These are phyloP conservation scores for Zasmidium citrigriseum DNA, from an alignment of 2,329 filamentous ascomycete genomes.

Conservation along the genomic window DNA sequence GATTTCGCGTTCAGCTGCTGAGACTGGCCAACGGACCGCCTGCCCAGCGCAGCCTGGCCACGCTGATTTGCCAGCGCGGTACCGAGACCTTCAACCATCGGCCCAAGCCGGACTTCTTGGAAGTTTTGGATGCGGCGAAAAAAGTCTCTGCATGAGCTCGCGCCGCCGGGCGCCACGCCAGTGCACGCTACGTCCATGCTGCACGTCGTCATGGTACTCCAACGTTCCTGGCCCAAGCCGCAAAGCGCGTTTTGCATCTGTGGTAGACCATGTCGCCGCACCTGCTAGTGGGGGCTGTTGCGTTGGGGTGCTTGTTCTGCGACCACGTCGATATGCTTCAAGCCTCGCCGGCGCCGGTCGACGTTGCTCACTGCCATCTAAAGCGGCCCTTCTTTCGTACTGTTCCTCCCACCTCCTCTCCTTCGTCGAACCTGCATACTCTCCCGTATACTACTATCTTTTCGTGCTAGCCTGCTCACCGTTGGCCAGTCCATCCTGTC, in stretches of 20 bases:
- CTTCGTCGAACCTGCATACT: conserved; percentile 7
- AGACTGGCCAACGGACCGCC: not conserved
- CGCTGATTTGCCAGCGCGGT: conserved; percentile 4
- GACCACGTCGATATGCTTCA: conserved; percentile 15
- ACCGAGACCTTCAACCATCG: not conserved
- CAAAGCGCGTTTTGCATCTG: conserved; percentile 4
- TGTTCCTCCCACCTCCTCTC: conserved; percentile 6
- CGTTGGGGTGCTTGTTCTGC: conserved; percentile 17
- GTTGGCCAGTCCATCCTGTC: conserved; percentile 3
- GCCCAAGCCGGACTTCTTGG: conserved; percentile 2
- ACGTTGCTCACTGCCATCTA: not conserved
- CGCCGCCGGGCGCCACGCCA: conserved; percentile 13
- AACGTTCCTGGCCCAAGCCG: conserved; percentile 12
- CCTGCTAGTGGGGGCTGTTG: conserved; percentile 7
- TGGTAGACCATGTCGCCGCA: conserved; percentile 13
- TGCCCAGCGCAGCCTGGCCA: not conserved
- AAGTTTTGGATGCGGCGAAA: not conserved
- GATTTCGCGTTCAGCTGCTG: conserved; percentile 12
- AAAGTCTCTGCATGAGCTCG: conserved; percentile 22
- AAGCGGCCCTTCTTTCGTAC: conserved; percentile 8
- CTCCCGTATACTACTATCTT: not conserved
- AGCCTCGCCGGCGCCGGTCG: conserved; percentile 15
- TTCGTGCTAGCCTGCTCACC: conserved; percentile 14
- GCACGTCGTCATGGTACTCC: conserved; percentile 21
- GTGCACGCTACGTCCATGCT: conserved; percentile 20